A percentile compares a stretch with the other conserved stretches of the same genome.
Conservation (phyloP, 2,329 filamentous ascomycete genomes). For the Trichoderma brevicompactum region DNA sequence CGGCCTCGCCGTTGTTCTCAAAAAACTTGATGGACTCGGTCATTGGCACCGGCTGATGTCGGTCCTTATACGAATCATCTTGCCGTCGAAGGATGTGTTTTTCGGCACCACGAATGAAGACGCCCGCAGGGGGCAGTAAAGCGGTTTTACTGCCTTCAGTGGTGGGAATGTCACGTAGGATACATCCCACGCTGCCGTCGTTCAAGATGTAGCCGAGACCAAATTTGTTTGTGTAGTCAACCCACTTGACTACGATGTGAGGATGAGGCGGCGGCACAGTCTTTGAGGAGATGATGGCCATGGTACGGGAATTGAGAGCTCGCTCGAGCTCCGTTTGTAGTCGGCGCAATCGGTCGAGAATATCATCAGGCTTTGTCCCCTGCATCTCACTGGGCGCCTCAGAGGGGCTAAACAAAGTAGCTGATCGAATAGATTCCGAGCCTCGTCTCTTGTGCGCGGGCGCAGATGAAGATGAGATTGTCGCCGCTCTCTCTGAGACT, state of each 20-base stretch:
- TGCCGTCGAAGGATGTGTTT: slow-evolving; percentile 67
- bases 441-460: slow-evolving; percentile 37
- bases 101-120: slow-evolving; percentile 73
- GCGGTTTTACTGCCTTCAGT: slow-evolving; percentile 55
- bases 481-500: slow-evolving; percentile 40
- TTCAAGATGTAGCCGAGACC: slow-evolving; percentile 83
- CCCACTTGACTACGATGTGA: slow-evolving; percentile 76
- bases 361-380: slow-evolving; percentile 60
- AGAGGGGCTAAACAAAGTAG: slow-evolving; percentile 60
- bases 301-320: slow-evolving; percentile 65
- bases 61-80: slow-evolving; percentile 59
- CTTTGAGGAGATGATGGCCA: slow-evolving; percentile 63
- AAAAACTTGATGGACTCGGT: slow-evolving; percentile 70
- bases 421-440: slow-evolving; percentile 42
- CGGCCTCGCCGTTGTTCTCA: slow-evolving; percentile 69
- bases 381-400: slow-evolving; percentile 57
- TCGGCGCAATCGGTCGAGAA: slow-evolving; percentile 59
- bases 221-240: slow-evolving; percentile 87
- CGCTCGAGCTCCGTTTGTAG: slow-evolving; percentile 66
- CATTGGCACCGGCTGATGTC: slow-evolving; percentile 67
- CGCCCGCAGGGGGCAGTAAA: slow-evolving; percentile 68
- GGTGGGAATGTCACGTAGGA: slow-evolving; percentile 61
- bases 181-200: slow-evolving; percentile 78
- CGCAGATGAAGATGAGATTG: slow-evolving; percentile 35
- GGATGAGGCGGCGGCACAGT: slow-evolving; percentile 60